Evolutionary conservation across 495 filamentous ascomycete species (phyloP).

Genomic region (Trichoderma orchidacearum): DNA sequence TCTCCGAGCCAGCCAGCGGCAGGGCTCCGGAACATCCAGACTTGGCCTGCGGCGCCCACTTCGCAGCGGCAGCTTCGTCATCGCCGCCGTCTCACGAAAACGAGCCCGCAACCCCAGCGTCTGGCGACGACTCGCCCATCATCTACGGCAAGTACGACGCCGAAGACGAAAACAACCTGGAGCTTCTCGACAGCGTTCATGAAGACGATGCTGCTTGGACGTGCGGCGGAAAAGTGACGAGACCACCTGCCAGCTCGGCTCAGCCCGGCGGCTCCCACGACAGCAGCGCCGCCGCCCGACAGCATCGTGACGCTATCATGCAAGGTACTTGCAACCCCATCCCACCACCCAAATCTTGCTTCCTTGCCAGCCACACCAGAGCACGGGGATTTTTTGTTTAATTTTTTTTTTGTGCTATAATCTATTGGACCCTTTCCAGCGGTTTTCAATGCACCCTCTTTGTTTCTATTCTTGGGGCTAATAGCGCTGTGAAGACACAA

Average conservation of each 20-base stretch:
- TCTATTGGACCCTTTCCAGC: too few relatives aligned
- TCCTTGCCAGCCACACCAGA: too few relatives aligned
- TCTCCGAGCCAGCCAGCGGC: not conserved
- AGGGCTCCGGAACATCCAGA: not conserved
- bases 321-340: not conserved
- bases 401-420: too few relatives aligned
- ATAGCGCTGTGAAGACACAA: too few relatives aligned
- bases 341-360: not conserved
- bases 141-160: constrained; percentile 13
- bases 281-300: too few relatives aligned
- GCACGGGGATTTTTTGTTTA: too few relatives aligned
- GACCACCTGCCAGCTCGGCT: not conserved
- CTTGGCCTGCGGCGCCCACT: too few relatives aligned
- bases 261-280: too few relatives aligned
- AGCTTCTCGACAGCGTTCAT: constrained; percentile 8
- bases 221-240: not conserved
- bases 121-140: not conserved
- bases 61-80: not conserved
- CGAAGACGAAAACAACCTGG: constrained; percentile 14
- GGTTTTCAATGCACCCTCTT: too few relatives aligned
- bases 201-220: constrained; percentile 6
- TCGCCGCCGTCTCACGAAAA: not conserved
- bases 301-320: not conserved
- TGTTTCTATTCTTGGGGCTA: too few relatives aligned
- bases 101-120: not conserved